Evolutionary conservation across 2,329 filamentous ascomycete species (phyloP).

Genomic region (Fusarium luffae): DNA sequence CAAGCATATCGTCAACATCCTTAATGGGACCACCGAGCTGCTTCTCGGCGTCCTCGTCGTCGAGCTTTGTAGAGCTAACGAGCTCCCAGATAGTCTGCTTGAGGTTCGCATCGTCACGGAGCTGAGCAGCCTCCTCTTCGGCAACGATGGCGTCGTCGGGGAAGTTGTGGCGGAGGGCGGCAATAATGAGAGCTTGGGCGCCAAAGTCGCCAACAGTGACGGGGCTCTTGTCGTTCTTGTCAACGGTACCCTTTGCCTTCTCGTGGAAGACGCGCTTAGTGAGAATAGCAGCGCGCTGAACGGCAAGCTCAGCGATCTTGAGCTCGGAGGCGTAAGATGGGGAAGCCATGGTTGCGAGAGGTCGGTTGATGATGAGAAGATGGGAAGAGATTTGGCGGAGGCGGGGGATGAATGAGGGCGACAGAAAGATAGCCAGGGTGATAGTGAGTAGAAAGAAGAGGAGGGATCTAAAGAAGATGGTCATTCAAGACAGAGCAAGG

Average conservation of each 20-base stretch:
- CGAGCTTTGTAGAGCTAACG: constrained; percentile 77
- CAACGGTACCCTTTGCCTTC: constrained; percentile 90
- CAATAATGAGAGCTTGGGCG: constrained; percentile 95
- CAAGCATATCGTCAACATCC: constrained; percentile 73
- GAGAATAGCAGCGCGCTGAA: constrained; percentile 76
- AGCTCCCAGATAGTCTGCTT: constrained; percentile 81
- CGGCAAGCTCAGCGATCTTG: constrained; percentile 84
- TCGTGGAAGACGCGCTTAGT: constrained; percentile 72
- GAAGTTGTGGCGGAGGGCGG: constrained; percentile 89
- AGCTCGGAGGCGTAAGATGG: constrained; percentile 79
- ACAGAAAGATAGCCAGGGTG: constrained; percentile 46
- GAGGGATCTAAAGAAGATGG: constrained; percentile 16
- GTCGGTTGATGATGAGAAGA: constrained; percentile 39
- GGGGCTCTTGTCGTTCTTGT: constrained; percentile 93
- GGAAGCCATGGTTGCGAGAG: constrained; percentile 50
- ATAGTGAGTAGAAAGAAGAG: constrained; percentile 40
- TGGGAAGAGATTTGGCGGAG: constrained; percentile 46
- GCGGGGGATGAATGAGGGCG: constrained; percentile 43
- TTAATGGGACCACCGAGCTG: constrained; percentile 74
- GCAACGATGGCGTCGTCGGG: constrained; percentile 91
- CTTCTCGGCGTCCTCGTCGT: constrained; percentile 67
- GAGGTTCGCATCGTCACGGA: constrained; percentile 77
- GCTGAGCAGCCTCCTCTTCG: constrained; percentile 88
- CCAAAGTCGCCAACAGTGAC: constrained; percentile 99
- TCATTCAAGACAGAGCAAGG: constrained; percentile 13